A percentile compares a stretch with the other conserved stretches of the same genome.
Evolutionary conservation across 306 rosid genomes (phyloP).

Genomic region (Acacia melanoxylon): DNA sequence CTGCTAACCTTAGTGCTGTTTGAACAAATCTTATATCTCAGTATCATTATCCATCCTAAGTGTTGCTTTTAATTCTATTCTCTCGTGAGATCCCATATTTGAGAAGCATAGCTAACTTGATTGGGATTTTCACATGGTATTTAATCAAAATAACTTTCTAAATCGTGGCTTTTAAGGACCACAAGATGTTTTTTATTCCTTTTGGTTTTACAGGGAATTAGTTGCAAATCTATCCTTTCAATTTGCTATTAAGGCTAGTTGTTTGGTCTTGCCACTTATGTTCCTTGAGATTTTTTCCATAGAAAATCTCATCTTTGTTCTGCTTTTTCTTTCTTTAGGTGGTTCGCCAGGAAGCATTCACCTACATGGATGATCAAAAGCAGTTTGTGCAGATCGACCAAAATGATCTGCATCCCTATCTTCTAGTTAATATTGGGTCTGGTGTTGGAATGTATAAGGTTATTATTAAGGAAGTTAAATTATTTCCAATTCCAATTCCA

Average conservation of each 20-base stretch:
- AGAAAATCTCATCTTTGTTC: constrained; percentile 22
- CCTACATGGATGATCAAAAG: constrained; percentile 66
- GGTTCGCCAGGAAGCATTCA: constrained; percentile 76
- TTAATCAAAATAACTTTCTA: background rate
- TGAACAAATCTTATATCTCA: background rate
- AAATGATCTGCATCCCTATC: constrained; percentile 83
- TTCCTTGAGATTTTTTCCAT: constrained; percentile 21
- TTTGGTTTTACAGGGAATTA: constrained; percentile 3
- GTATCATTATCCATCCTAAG: background rate
- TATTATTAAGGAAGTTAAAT: constrained; percentile 25
- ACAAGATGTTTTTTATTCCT: background rate
- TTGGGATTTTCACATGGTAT: background rate
- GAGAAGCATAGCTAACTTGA: background rate
- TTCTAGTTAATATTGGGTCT: constrained; percentile 92
- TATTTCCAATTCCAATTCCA: constrained; percentile 4
- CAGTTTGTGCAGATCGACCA: constrained; percentile 80
- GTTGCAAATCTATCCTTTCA: background rate
- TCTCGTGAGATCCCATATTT: background rate
- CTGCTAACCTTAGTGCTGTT: background rate
- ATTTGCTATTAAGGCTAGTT: constrained; percentile 12
- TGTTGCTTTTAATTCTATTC: background rate
- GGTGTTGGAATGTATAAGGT: constrained; percentile 99
- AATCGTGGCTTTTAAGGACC: background rate
- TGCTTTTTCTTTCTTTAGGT: constrained; percentile 56
- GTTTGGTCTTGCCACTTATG: constrained; percentile 10